phyloP scores from a whole-genome alignment of 371 early-diverging fungal species.

The Saksenaea oblongispora region DNA sequence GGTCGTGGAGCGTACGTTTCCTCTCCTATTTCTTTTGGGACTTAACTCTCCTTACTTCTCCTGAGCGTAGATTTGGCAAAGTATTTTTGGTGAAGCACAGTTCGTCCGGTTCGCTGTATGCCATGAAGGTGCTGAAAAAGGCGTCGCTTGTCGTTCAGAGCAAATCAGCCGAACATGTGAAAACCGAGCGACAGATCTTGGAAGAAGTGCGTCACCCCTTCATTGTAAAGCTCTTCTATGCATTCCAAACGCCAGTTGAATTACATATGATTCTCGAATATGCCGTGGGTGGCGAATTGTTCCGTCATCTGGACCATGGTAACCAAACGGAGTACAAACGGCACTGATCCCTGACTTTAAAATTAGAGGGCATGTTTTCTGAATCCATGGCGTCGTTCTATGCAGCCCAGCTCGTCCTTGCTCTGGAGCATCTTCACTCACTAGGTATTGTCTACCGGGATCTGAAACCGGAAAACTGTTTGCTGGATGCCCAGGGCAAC shows the following conservation, averaged over 20 bases:
- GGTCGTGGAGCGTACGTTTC: conserved; percentile 77
- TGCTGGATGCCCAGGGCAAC: conserved; percentile 80
- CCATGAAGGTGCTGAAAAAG: conserved; percentile 94
- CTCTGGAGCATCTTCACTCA: conserved; percentile 85
- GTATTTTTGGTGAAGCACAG: conserved; percentile 78
- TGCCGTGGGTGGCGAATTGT: conserved; percentile 98
- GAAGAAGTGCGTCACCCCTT: conserved; percentile 86
- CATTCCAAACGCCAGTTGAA: conserved; percentile 88
- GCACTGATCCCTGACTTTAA: background rate
- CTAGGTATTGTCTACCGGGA: conserved; percentile 88
- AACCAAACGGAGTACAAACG: conserved; percentile 6
- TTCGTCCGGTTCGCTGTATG: conserved; percentile 64
- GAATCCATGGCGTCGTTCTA: conserved; percentile 82
- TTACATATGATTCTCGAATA: conserved; percentile 97
- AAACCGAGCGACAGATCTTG: conserved; percentile 76
- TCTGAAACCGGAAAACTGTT: conserved; percentile 88
- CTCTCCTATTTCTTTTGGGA: background rate
- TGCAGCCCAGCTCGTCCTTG: conserved; percentile 82
- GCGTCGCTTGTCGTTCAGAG: conserved; percentile 74
- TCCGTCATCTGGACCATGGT: conserved; percentile 75
- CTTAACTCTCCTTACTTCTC: background rate
- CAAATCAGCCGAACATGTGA: conserved; percentile 72
- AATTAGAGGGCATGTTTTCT: conserved; percentile 75
- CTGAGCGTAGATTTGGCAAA: conserved; percentile 64
- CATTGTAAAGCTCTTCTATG: conserved; percentile 93